Evolutionary conservation across 768 basidiomycete species (phyloP).

Genomic region (Lactifluus pinguis): DNA sequence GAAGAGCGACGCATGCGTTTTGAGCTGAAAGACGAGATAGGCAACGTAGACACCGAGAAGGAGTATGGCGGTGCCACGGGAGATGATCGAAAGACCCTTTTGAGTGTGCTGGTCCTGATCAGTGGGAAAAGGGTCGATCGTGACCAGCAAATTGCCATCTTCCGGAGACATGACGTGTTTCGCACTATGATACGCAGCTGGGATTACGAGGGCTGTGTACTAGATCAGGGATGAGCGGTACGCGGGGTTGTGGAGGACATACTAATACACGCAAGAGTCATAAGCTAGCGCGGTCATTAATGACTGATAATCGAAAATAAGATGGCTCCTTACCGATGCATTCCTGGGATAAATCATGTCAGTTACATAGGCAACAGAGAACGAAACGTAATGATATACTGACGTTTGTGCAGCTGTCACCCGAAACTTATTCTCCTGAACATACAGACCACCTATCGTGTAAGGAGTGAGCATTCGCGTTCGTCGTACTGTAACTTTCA

Average conservation of each 20-base stretch:
- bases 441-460: conserved; percentile 51
- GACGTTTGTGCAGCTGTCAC: conserved; percentile 83
- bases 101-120: conserved; percentile 22
- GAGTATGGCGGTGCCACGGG: conserved; percentile 71
- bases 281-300: conserved; percentile 38
- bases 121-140: conserved; percentile 14
- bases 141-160: not conserved
- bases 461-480: not conserved
- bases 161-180: conserved; percentile 11
- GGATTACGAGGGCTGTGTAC: conserved; percentile 68
- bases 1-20: conserved; percentile 63
- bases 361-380: not conserved
- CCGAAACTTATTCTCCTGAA: conserved; percentile 63
- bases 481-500: not conserved
- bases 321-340: conserved; percentile 9
- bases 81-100: conserved; percentile 61
- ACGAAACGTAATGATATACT: conserved; percentile 23
- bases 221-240: not conserved
- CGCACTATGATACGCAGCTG: conserved; percentile 71
- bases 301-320: not conserved
- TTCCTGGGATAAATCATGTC: conserved; percentile 1
- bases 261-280: conserved; percentile 86
- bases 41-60: conserved; percentile 65
- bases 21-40: conserved; percentile 30
- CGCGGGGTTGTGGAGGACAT: conserved; percentile 23